These are phyloP conservation scores for Chaetomiaceae sp. DNA, from an alignment of 2,329 filamentous ascomycete genomes.

Conservation along the genomic window DNA sequence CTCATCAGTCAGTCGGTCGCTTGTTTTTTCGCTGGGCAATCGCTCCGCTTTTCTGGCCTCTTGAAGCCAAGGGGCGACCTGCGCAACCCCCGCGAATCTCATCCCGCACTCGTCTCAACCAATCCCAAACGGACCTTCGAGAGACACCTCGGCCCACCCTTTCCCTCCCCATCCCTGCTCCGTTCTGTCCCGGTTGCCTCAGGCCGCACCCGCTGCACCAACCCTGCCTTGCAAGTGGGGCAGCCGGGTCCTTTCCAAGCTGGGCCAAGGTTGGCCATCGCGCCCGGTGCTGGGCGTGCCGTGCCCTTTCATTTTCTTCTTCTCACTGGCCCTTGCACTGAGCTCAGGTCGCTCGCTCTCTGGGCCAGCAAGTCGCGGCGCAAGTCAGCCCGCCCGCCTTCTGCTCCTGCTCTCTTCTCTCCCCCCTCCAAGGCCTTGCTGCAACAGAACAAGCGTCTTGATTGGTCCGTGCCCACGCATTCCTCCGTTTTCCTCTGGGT, in stretches of 20 bases:
- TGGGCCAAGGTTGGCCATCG: neutral
- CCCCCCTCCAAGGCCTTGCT: conserved; percentile 1
- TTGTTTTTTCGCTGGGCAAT: neutral
- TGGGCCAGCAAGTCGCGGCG: neutral
- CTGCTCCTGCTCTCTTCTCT: neutral
- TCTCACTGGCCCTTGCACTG: neutral
- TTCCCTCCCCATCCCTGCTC: conserved; percentile 8
- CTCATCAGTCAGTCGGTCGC: neutral
- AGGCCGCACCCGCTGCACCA: conserved; percentile 14
- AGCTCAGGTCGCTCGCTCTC: neutral
- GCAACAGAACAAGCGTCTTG: conserved; percentile 16
- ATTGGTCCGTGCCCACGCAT: conserved; percentile 19
- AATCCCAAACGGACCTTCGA: conserved; percentile 12
- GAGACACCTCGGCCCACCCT: conserved; percentile 16
- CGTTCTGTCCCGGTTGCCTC: conserved; percentile 17
- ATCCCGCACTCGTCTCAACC: conserved; percentile 6
- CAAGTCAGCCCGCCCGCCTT: conserved; percentile 3
- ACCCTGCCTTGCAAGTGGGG: conserved; percentile 9
- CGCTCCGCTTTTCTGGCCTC: conserved; percentile 1
- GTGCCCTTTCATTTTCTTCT: neutral
- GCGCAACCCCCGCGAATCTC: conserved; percentile 5
- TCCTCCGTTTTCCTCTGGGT: conserved; percentile 16
- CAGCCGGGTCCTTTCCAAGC: conserved; percentile 7
- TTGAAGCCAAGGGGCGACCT: neutral
- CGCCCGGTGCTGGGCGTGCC: neutral